Conservation (phyloP, 1,284 basidiomycete species). For the Stygiomarasmius scandens region DNA sequence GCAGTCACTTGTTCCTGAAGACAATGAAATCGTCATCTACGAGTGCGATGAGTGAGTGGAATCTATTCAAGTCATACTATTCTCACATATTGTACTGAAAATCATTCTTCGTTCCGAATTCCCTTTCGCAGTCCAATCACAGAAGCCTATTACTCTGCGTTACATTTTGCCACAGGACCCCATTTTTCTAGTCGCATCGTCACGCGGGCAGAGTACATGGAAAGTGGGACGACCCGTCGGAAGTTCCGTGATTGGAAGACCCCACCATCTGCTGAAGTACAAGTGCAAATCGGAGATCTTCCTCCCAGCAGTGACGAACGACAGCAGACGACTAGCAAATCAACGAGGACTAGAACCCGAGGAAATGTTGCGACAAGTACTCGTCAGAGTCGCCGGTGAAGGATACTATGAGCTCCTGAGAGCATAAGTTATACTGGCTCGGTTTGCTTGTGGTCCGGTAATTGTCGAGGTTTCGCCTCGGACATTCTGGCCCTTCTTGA, state of each 20-base stretch:
- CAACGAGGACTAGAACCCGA: constrained; percentile 1
- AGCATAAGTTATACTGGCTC: no score
- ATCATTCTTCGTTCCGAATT: constrained; percentile 1
- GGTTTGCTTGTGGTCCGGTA: no score
- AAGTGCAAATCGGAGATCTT: background rate
- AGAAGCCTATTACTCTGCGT: constrained; percentile 72
- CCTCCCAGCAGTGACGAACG: background rate
- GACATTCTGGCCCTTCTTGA: no score
- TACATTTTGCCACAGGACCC: constrained; percentile 57
- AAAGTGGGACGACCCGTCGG: constrained; percentile 75
- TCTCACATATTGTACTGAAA: background rate
- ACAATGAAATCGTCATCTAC: constrained; percentile 74
- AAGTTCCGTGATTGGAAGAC: constrained; percentile 59
- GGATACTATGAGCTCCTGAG: background rate
- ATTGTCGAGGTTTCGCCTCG: no score
- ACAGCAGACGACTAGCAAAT: background rate
- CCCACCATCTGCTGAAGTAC: background rate
- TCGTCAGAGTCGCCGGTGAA: background rate
- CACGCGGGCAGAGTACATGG: constrained; percentile 81
- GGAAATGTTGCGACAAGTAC: background rate
- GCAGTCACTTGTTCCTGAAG: constrained; percentile 76
- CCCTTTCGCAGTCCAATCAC: constrained; percentile 62
- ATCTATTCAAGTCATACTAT: constrained; percentile 2
- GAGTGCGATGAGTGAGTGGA: constrained; percentile 70
- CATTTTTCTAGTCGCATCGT: constrained; percentile 58